Evolutionary conservation across 805 yeast genomes (phyloP).

Genomic region (Suhomyces tanzawaensis): DNA sequence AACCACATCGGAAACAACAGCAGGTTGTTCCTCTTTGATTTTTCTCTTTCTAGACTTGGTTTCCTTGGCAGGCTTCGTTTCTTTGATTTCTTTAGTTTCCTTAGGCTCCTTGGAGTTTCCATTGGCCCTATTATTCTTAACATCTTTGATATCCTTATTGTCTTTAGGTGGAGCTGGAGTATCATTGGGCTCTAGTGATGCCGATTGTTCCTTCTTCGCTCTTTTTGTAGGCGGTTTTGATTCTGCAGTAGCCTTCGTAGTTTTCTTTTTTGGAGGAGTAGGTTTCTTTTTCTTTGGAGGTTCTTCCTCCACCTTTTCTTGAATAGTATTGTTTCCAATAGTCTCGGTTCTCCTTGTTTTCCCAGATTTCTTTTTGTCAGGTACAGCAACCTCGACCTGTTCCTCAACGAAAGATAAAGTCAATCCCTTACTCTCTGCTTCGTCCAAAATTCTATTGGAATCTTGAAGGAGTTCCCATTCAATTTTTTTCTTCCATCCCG

Average conservation of each 20-base stretch:
- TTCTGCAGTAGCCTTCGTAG: constrained; percentile 9
- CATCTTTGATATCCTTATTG: not conserved
- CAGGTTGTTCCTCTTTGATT: constrained; percentile 2
- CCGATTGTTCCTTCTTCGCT: not conserved
- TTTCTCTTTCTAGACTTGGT: constrained; percentile 7
- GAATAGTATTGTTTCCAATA: not conserved
- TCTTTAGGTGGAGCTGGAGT: not conserved
- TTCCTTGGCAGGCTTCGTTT: constrained; percentile 6
- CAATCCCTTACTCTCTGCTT: constrained; percentile 38
- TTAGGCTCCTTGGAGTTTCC: constrained; percentile 2
- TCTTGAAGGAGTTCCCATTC: constrained; percentile 71
- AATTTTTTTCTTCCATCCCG: constrained; percentile 57
- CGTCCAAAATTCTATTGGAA: constrained; percentile 49
- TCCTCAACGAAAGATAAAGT: constrained; percentile 19
- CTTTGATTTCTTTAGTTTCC: constrained; percentile 4
- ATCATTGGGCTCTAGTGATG: too few species aligned
- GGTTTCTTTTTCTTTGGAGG: constrained; percentile 2
- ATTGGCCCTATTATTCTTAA: not conserved
- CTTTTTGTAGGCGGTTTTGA: not conserved
- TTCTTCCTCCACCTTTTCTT: not conserved
- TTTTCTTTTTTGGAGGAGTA: constrained; percentile 8
- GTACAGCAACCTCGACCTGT: not conserved
- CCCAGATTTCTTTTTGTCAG: constrained; percentile 1
- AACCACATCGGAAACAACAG: not conserved
- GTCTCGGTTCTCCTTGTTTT: not conserved